These are phyloP conservation scores for Limnanthes douglasii DNA, from an alignment of 345 rosid genomes.

Conservation along the genomic window DNA sequence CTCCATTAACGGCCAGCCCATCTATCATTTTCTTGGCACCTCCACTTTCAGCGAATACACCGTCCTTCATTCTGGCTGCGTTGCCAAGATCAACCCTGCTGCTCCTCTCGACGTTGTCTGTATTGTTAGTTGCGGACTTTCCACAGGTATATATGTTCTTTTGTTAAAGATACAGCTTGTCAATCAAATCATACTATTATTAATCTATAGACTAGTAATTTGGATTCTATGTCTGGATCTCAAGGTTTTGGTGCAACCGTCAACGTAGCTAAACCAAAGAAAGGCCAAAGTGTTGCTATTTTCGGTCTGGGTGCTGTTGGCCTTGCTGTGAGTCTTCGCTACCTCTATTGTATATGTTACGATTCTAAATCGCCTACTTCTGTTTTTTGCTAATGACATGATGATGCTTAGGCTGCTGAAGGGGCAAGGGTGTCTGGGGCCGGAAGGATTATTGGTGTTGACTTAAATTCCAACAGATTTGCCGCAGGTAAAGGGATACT, in stretches of 20 bases:
- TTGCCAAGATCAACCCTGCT: constrained; percentile 57
- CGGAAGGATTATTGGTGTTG: constrained; percentile 62
- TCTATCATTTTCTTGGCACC: constrained; percentile 61
- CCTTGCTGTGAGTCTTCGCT: constrained; percentile 29
- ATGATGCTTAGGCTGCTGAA: constrained; percentile 42
- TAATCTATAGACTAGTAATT: no score
- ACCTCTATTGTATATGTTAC: no score
- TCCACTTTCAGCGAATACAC: constrained; percentile 83
- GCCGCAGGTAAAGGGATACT: constrained; percentile 16
- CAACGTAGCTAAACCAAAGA: constrained; percentile 62
- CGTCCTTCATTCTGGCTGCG: constrained; percentile 56
- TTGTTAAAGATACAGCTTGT: no score
- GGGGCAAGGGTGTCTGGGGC: constrained; percentile 70
- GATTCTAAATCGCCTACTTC: neutral
- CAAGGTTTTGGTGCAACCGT: constrained; percentile 58
- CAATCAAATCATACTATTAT: no score
- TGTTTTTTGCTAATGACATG: neutral
- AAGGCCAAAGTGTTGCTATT: constrained; percentile 49
- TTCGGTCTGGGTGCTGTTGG: constrained; percentile 78
- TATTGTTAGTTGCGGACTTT: constrained; percentile 58
- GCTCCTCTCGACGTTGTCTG: constrained; percentile 86
- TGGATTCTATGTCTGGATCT: constrained; percentile 1
- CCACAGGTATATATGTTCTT: constrained; percentile 30
- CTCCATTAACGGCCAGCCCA: constrained; percentile 54
- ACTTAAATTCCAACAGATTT: constrained; percentile 46